A percentile compares a stretch with the other conserved stretches of the same genome.
These are phyloP conservation scores for Colletotrichum navitas DNA, from an alignment of 2,329 filamentous ascomycete genomes.

Conservation along the genomic window DNA sequence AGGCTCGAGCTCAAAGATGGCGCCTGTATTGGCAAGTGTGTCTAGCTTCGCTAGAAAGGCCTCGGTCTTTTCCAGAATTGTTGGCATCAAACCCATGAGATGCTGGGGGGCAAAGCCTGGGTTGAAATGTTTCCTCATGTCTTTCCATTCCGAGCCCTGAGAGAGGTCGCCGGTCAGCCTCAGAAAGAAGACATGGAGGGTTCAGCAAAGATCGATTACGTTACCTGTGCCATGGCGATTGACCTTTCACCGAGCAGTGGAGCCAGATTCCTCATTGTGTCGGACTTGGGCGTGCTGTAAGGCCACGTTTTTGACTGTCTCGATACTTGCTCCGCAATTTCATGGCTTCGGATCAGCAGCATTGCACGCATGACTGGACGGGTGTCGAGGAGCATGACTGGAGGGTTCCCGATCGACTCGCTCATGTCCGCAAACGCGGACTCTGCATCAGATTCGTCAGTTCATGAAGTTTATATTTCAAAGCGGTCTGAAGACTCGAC, in stretches of 20 bases:
- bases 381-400: constrained; percentile 52
- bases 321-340: constrained; percentile 55
- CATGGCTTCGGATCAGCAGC: constrained; percentile 49
- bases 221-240: constrained; percentile 40
- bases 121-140: constrained; percentile 52
- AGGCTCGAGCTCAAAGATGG: constrained; percentile 43
- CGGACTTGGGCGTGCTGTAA: constrained; percentile 51
- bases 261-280: constrained; percentile 46
- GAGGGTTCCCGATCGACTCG: constrained; percentile 49
- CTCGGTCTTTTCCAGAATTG: constrained; percentile 52
- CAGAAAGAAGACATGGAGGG: rapidly evolving
- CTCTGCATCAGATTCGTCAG: constrained; percentile 40
- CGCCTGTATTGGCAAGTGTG: constrained; percentile 15
- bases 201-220: no score
- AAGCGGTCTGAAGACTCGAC: not conserved
- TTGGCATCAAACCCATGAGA: constrained; percentile 53
- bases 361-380: constrained; percentile 52
- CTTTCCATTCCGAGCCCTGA: constrained; percentile 44
- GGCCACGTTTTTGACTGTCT: constrained; percentile 49
- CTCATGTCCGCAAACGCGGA: constrained; percentile 47
- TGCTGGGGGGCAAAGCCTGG: constrained; percentile 55
- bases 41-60: constrained; percentile 46
- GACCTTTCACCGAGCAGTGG: constrained; percentile 45
- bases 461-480: not conserved
- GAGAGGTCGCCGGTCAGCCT: not conserved